Conservation (phyloP, 768 basidiomycete genomes). For the Tricholoma flavovirens region DNA sequence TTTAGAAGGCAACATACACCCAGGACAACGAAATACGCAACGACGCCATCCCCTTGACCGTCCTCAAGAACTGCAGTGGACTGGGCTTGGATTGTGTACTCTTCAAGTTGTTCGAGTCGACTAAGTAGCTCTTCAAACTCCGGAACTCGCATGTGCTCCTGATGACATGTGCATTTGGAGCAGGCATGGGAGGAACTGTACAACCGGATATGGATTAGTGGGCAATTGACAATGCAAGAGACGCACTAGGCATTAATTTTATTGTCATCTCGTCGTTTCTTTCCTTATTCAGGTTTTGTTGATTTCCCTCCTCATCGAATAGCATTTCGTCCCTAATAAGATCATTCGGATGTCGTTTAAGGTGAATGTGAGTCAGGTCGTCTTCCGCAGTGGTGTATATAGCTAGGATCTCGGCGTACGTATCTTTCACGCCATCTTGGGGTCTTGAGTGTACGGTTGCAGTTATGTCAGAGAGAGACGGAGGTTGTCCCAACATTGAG, state of each 20-base stretch:
- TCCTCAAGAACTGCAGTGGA: slow-evolving; percentile 36
- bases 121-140: neutral
- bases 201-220: neutral
- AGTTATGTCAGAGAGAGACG: neutral
- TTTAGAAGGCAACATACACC: slow-evolving; percentile 30
- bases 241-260: slow-evolving; percentile 7
- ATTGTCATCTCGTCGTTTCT: slow-evolving; percentile 16
- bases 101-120: neutral
- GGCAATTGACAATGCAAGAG: neutral
- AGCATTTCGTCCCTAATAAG: slow-evolving; percentile 52
- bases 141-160: neutral
- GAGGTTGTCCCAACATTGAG: slow-evolving; percentile 13
- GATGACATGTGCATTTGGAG: slow-evolving; percentile 36
- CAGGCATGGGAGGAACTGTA: slow-evolving; percentile 50
- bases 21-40: slow-evolving; percentile 60
- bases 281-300: neutral
- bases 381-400: neutral
- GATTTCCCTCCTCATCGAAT: slow-evolving; percentile 33
- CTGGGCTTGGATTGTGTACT: slow-evolving; percentile 9
- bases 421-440: neutral
- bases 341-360: slow-evolving; percentile 20
- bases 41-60: slow-evolving; percentile 53
- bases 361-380: slow-evolving; percentile 1
- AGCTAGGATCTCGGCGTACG: slow-evolving; percentile 5
- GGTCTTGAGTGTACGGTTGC: neutral